These are phyloP conservation scores for Starmerella sp. DNA, from an alignment of 805 yeast species.

Conservation along the genomic window DNA sequence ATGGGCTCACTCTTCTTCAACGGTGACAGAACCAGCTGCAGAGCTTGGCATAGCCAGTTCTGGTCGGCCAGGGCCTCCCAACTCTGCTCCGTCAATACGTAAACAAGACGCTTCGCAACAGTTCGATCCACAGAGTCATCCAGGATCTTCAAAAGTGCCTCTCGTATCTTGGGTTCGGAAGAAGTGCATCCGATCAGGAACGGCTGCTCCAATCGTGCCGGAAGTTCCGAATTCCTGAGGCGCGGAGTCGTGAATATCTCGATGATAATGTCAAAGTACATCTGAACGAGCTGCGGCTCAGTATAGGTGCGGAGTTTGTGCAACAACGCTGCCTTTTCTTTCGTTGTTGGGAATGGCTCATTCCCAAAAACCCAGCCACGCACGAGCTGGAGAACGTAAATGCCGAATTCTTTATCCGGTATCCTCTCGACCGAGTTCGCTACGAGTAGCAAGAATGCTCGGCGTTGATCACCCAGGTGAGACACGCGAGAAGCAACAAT, in stretches of 20 bases:
- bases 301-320: conserved; percentile 84
- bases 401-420: conserved; percentile 59
- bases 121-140: conserved; percentile 68
- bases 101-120: conserved; percentile 65
- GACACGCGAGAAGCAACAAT: conserved; percentile 73
- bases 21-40: conserved; percentile 73
- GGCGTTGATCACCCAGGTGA: conserved; percentile 82
- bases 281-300: conserved; percentile 55
- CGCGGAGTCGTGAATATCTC: conserved; percentile 75
- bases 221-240: conserved; percentile 71
- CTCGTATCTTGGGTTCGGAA: conserved; percentile 61
- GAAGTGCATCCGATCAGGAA: conserved; percentile 75
- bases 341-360: conserved; percentile 84
- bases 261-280: conserved; percentile 74
- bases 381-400: conserved; percentile 64
- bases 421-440: conserved; percentile 89
- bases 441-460: conserved; percentile 71
- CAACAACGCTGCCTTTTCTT: conserved; percentile 89
- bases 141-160: conserved; percentile 66
- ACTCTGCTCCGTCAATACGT: conserved; percentile 86
- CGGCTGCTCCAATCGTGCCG: conserved; percentile 93
- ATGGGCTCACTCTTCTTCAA: conserved; percentile 44
- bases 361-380: conserved; percentile 75
- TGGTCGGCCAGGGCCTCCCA: conserved; percentile 94
- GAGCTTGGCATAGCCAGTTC: conserved; percentile 89